Conservation (phyloP, 768 basidiomycete genomes). For the Lactarius tabidus region DNA sequence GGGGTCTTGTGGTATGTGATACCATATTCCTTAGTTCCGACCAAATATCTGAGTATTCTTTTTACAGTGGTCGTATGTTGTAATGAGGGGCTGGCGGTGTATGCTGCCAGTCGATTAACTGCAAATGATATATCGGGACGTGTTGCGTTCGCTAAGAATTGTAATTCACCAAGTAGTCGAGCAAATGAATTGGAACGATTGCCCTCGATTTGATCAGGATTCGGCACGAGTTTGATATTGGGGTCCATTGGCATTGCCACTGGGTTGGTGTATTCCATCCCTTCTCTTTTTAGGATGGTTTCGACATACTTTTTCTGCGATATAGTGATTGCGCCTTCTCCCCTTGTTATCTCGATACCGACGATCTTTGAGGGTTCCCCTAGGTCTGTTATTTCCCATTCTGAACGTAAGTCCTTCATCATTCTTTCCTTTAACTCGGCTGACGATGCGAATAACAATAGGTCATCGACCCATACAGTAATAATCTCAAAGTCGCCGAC, state of each 20-base stretch:
- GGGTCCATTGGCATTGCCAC: not conserved
- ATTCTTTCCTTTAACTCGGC: too few species aligned
- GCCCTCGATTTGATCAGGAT: not conserved
- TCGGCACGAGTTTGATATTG: not conserved
- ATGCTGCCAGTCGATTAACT: not conserved
- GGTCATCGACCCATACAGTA: not conserved
- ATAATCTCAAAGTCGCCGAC: not conserved
- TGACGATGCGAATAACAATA: not conserved
- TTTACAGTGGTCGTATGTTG: not conserved
- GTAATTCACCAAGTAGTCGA: not conserved
- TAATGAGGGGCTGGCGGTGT: not conserved
- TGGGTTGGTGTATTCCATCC: not conserved
- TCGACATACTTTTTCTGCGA: not conserved
- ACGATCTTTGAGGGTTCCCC: not conserved
- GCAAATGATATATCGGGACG: not conserved
- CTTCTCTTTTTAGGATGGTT: not conserved
- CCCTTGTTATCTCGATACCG: not conserved
- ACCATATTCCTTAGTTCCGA: not conserved
- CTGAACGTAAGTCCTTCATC: too few species aligned
- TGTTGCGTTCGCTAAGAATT: not conserved
- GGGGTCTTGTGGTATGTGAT: not conserved
- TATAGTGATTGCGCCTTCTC: not conserved
- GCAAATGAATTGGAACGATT: not conserved
- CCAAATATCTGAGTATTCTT: not conserved
- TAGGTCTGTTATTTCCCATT: not conserved